phyloP scores from a whole-genome alignment of 2,329 filamentous ascomycete species.

The Fusarium sp. region DNA sequence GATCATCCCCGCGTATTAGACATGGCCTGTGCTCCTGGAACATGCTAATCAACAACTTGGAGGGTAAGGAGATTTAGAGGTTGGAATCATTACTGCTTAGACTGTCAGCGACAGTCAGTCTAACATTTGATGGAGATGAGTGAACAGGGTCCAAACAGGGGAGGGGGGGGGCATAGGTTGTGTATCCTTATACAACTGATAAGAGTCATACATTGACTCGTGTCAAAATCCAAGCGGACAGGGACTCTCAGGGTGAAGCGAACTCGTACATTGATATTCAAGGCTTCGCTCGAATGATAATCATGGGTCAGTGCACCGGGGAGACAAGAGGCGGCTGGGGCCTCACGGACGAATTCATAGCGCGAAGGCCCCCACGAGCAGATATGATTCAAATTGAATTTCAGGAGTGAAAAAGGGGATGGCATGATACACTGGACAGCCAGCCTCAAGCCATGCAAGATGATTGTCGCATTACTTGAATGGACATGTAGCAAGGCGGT shows the following conservation, averaged over 20 bases:
- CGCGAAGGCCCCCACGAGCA: conserved; percentile 28
- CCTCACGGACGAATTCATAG: conserved; percentile 33
- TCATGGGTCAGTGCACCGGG: conserved; percentile 30
- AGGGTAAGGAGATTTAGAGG: not conserved
- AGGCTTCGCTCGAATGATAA: conserved; percentile 38
- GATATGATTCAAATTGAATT: conserved; percentile 25
- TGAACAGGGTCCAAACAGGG: conserved; percentile 16
- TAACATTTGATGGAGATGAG: conserved; percentile 18
- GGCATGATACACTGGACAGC: conserved; percentile 10
- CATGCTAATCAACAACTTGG: conserved; percentile 21
- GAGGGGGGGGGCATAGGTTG: conserved; percentile 9
- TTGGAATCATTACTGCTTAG: conserved; percentile 6
- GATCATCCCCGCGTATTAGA: conserved; percentile 30
- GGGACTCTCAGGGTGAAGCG: conserved; percentile 23
- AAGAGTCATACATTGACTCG: conserved; percentile 15
- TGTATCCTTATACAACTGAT: conserved; percentile 15
- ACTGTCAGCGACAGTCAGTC: conserved; percentile 16
- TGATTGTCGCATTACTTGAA: conserved; percentile 29
- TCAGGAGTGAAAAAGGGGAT: conserved; percentile 21
- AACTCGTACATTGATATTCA: conserved; percentile 24
- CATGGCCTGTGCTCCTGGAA: conserved; percentile 24
- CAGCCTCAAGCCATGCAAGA: conserved; percentile 25
- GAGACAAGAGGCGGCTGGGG: conserved; percentile 29
- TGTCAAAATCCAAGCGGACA: conserved; percentile 21
- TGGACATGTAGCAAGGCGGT: conserved; percentile 20